phyloP scores from a whole-genome alignment of 495 filamentous ascomycete species.

The Tuber umbilicatum region DNA sequence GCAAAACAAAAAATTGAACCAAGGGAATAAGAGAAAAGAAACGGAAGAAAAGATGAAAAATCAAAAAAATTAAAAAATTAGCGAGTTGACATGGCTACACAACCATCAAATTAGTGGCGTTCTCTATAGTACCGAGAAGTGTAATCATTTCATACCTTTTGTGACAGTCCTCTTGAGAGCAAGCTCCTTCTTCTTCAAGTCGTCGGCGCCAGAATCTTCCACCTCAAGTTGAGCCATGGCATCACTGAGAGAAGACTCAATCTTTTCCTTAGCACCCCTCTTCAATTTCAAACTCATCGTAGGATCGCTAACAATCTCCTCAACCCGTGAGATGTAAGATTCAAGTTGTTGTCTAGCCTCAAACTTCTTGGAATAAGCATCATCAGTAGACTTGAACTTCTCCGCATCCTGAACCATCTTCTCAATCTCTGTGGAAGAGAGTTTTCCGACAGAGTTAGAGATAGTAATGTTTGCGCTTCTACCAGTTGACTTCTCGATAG shows the following conservation, averaged over 20 bases:
- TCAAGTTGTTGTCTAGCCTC: constrained; percentile 98
- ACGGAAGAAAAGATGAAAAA: constrained; percentile 11
- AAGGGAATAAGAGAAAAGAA: constrained; percentile 23
- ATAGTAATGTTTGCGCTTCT: constrained; percentile 99
- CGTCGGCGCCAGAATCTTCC: constrained; percentile 81
- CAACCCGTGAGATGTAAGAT: constrained; percentile 96
- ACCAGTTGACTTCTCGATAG: constrained; percentile 97
- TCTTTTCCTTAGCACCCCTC: constrained; percentile 98
- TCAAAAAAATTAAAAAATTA: constrained; percentile 36
- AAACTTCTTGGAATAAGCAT: constrained; percentile 98
- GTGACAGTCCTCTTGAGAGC: constrained; percentile 96
- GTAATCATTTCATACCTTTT: constrained; percentile 64
- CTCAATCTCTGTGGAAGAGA: constrained; percentile 90
- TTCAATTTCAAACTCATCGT: constrained; percentile 95
- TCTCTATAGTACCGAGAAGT: neutral
- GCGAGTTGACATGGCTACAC: constrained; percentile 37
- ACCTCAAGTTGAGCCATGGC: constrained; percentile 83
- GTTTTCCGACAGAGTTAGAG: constrained; percentile 98
- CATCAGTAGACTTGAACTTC: constrained; percentile 97
- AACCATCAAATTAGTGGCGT: neutral
- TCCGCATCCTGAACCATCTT: constrained; percentile 93
- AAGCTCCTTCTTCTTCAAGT: constrained; percentile 99
- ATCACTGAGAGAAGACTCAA: constrained; percentile 82
- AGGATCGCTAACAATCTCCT: constrained; percentile 96
- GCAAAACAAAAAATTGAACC: constrained; percentile 33